Conservation (phyloP, 139 green algal genomes). For the Nannochloris sp. region DNA sequence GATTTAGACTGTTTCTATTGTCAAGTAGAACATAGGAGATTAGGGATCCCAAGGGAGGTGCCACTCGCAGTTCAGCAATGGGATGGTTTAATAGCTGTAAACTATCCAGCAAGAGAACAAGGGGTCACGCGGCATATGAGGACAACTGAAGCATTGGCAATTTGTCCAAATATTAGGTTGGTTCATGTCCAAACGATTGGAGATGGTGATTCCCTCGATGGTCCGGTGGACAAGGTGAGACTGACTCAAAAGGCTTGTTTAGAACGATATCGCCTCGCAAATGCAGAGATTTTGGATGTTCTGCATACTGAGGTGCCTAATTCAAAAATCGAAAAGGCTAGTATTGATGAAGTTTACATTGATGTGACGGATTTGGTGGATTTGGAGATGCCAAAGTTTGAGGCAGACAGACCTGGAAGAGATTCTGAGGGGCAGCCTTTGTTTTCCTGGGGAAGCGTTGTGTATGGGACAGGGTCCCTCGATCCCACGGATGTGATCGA, state of each 20-base stretch:
- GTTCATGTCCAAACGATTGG: slow-evolving; percentile 87
- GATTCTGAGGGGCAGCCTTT: background rate
- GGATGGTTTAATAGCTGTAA: slow-evolving; percentile 73
- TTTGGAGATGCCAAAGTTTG: slow-evolving; percentile 17
- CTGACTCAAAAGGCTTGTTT: slow-evolving; percentile 66
- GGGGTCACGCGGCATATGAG: slow-evolving; percentile 77
- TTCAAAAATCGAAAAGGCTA: slow-evolving; percentile 56
- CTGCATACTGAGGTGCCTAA: slow-evolving; percentile 34
- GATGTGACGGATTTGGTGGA: slow-evolving; percentile 66
- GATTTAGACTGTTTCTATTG: slow-evolving; percentile 62
- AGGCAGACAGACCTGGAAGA: background rate
- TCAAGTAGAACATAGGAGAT: slow-evolving; percentile 68
- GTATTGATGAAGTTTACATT: slow-evolving; percentile 88
- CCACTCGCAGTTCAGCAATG: slow-evolving; percentile 85
- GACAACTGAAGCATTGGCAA: slow-evolving; percentile 48
- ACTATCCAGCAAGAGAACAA: slow-evolving; percentile 73
- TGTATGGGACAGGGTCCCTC: slow-evolving; percentile 36
- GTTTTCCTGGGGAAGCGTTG: slow-evolving; percentile 44
- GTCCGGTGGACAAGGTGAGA: slow-evolving; percentile 6
- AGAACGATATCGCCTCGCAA: slow-evolving; percentile 32
- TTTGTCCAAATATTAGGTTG: slow-evolving; percentile 66
- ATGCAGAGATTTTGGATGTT: slow-evolving; percentile 37
- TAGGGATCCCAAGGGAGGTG: slow-evolving; percentile 46
- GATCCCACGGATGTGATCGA: slow-evolving; percentile 42
- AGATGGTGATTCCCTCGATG: background rate